A percentile compares a stretch with the other conserved stretches of the same genome.
Evolutionary conservation across 2,329 filamentous ascomycete genomes (phyloP).

Genomic region (Claviceps sp.): DNA sequence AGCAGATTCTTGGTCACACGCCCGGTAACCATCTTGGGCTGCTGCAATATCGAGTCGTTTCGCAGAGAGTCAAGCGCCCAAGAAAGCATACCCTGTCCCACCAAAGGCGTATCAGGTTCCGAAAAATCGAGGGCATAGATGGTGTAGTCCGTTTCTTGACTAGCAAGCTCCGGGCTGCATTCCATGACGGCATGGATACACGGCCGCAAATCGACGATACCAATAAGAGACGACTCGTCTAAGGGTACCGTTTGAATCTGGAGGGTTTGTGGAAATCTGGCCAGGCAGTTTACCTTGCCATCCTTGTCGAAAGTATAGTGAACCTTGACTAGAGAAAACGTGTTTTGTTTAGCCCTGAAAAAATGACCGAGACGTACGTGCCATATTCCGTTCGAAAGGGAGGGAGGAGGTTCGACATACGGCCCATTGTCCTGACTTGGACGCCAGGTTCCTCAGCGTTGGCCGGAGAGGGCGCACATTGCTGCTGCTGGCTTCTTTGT

Average conservation of each 20-base stretch:
- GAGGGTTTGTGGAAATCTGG: constrained; percentile 67
- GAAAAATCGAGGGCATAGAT: constrained; percentile 96
- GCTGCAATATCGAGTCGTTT: constrained; percentile 30
- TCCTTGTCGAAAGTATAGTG: constrained; percentile 92
- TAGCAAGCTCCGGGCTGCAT: constrained; percentile 69
- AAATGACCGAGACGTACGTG: constrained; percentile 3
- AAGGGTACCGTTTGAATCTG: constrained; percentile 69
- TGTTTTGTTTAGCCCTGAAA: constrained; percentile 10
- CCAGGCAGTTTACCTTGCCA: constrained; percentile 78
- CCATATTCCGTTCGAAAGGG: background rate
- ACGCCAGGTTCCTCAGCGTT: constrained; percentile 34
- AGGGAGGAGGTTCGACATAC: constrained; percentile 40
- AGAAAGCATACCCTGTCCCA: constrained; percentile 91
- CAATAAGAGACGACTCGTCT: constrained; percentile 70
- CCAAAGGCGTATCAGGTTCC: constrained; percentile 81
- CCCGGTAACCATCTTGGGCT: constrained; percentile 70
- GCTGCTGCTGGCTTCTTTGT: constrained; percentile 5
- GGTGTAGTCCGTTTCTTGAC: constrained; percentile 71
- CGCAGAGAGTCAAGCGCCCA: constrained; percentile 48
- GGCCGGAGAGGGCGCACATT: constrained; percentile 16
- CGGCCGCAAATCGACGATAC: constrained; percentile 72
- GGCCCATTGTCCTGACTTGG: constrained; percentile 51
- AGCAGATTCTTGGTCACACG: constrained; percentile 78
- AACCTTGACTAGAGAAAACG: constrained; percentile 61
- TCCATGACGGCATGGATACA: constrained; percentile 72